phyloP scores from a whole-genome alignment of 352 stramenopile genomes.

The Aphanomyces cochlioides region DNA sequence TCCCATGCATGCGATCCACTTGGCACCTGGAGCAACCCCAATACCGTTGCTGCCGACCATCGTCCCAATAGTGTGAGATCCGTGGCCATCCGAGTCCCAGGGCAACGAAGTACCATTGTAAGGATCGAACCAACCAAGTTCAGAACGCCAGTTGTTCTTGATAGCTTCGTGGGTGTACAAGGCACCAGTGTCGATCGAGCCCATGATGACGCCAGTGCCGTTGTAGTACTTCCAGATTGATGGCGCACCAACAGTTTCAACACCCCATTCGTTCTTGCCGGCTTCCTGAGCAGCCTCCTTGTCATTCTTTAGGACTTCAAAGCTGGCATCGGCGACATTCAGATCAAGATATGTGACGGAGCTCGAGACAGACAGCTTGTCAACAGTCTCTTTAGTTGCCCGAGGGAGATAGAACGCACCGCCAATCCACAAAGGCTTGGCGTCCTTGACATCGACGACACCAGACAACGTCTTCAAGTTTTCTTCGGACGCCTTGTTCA shows the following conservation, averaged over 20 bases:
- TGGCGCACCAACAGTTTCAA: conserved; percentile 16
- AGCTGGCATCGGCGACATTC: background rate
- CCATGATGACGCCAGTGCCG: conserved; percentile 25
- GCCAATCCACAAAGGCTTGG: background rate
- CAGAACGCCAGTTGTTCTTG: conserved; percentile 34
- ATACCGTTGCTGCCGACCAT: conserved; percentile 36
- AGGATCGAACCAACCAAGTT: conserved; percentile 52
- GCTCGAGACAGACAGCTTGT: background rate
- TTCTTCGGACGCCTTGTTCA: background rate
- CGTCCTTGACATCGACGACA: background rate
- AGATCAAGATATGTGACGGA: background rate
- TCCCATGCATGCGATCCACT: conserved; percentile 41
- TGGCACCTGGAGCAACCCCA: conserved; percentile 32
- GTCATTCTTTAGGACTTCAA: background rate
- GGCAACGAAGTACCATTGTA: conserved; percentile 27
- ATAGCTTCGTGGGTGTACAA: conserved; percentile 28
- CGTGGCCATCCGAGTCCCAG: conserved; percentile 38
- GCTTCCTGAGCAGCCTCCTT: background rate
- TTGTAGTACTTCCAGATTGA: conserved; percentile 25
- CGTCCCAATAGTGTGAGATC: conserved; percentile 38
- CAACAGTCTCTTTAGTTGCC: background rate
- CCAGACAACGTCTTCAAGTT: background rate
- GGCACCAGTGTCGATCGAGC: conserved; percentile 32
- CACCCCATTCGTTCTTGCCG: conserved; percentile 19
- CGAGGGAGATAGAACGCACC: background rate